Evolutionary conservation across 1,284 basidiomycete genomes (phyloP).

Genomic region (Naganishia cerealis): DNA sequence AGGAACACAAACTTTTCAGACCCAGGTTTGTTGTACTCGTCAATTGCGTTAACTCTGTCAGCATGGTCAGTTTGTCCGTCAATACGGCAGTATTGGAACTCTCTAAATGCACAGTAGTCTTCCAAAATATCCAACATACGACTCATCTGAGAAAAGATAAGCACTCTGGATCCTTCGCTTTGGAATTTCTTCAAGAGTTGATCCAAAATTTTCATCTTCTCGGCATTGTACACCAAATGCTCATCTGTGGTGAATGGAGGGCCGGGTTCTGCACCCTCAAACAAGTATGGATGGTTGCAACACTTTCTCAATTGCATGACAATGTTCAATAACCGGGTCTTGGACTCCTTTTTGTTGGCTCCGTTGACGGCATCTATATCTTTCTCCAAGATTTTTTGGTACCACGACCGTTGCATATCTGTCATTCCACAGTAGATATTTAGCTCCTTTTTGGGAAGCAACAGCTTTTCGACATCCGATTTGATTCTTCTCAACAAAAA

Average conservation of each 20-base stretch:
- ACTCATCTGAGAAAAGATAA: constrained; percentile 99
- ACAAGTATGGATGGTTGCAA: constrained; percentile 62
- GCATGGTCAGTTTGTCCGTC: constrained; percentile 95
- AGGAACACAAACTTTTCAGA: constrained; percentile 97
- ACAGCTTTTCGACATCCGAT: constrained; percentile 92
- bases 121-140: constrained; percentile 92
- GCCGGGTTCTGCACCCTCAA: constrained; percentile 66
- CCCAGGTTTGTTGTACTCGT: constrained; percentile 93
- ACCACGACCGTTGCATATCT: constrained; percentile 99
- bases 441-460: constrained; percentile 97
- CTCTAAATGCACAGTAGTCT: constrained; percentile 92
- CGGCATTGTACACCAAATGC: constrained; percentile 89
- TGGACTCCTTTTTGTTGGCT: constrained; percentile 96
- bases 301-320: constrained; percentile 85
- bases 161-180: constrained; percentile 85
- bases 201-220: constrained; percentile 97
- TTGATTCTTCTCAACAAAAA: constrained; percentile 95
- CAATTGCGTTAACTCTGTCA: constrained; percentile 90
- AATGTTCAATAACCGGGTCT: constrained; percentile 96
- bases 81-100: constrained; percentile 92
- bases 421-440: constrained; percentile 97
- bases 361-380: constrained; percentile 99
- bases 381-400: constrained; percentile 91
- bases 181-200: constrained; percentile 87
- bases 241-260: constrained; percentile 98